Conservation (phyloP, 2,329 filamentous ascomycete species). For the Xylogone sp. region DNA sequence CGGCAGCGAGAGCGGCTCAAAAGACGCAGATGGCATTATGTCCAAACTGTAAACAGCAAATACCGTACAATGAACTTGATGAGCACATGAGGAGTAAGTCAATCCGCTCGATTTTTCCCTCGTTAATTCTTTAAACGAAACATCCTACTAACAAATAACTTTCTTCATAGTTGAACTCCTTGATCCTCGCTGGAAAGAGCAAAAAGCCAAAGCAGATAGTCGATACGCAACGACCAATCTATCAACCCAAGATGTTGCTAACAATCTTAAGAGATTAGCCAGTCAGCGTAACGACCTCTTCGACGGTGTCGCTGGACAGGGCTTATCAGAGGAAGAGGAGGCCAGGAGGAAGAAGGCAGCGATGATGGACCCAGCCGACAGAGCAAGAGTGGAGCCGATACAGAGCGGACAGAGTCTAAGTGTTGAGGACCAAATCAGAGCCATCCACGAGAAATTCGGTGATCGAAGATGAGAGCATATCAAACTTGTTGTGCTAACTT, state of each 20-base stretch:
- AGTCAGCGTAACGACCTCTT: constrained; percentile 87
- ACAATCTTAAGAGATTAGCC: constrained; percentile 91
- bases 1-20: constrained; percentile 67
- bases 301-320: constrained; percentile 66
- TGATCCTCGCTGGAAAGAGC: constrained; percentile 93
- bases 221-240: constrained; percentile 83
- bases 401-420: constrained; percentile 56
- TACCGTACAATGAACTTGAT: constrained; percentile 82
- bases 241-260: constrained; percentile 81
- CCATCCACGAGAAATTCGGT: constrained; percentile 56
- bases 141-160: constrained; percentile 10
- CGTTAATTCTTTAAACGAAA: neutral
- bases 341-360: constrained; percentile 73
- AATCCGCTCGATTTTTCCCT: neutral
- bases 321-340: constrained; percentile 69
- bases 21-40: constrained; percentile 68
- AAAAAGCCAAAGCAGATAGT: constrained; percentile 83
- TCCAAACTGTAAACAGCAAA: constrained; percentile 88
- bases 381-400: constrained; percentile 49
- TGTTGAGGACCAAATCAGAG: constrained; percentile 80
- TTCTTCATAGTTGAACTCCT: constrained; percentile 74
- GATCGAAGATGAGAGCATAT: constrained; percentile 25
- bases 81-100: constrained; percentile 81
- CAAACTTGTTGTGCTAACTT: too few relatives aligned
- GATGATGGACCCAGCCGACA: constrained; percentile 52